Percentiles rank a stretch among this genome's conserved stretches.
These are phyloP conservation scores for Trichosporon faecale DNA, from an alignment of 1,284 basidiomycete species.

Conservation along the genomic window DNA sequence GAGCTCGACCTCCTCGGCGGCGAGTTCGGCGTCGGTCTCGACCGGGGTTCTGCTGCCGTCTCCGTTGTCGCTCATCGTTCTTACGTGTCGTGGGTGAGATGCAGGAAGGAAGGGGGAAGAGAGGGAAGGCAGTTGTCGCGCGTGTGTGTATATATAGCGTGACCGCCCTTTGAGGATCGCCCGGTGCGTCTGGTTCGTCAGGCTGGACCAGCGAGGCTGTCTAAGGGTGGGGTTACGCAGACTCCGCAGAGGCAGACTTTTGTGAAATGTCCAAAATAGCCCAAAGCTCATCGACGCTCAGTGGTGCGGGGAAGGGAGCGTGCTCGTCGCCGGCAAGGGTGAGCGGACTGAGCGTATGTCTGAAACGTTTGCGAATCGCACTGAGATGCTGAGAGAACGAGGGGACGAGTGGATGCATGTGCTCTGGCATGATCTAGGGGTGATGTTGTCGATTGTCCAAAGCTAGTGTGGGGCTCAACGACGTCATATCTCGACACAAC, in stretches of 20 bases:
- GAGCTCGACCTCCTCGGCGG: constrained; percentile 4
- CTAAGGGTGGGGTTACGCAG: neutral
- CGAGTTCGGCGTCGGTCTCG: neutral
- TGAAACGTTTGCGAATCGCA: neutral
- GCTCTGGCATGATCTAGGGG: neutral
- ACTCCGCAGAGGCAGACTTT: neutral
- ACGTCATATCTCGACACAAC: neutral
- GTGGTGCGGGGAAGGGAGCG: neutral
- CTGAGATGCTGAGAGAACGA: neutral
- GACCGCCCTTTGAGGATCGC: neutral
- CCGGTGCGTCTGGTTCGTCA: neutral
- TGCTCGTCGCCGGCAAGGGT: neutral
- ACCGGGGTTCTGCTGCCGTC: neutral
- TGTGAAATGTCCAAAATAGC: neutral
- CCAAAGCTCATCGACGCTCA: neutral
- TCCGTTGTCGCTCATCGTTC: neutral
- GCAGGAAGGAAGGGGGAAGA: neutral
- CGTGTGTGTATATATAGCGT: constrained; percentile 2
- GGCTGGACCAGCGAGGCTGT: too few species aligned
- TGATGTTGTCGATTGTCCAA: neutral
- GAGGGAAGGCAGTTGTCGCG: neutral
- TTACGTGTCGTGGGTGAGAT: neutral
- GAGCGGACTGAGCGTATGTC: neutral
- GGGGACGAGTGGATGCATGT: neutral
- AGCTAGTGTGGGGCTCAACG: neutral